phyloP scores from a whole-genome alignment of 1,139 yeast species.

The Magnusiomyces paraingens region DNA sequence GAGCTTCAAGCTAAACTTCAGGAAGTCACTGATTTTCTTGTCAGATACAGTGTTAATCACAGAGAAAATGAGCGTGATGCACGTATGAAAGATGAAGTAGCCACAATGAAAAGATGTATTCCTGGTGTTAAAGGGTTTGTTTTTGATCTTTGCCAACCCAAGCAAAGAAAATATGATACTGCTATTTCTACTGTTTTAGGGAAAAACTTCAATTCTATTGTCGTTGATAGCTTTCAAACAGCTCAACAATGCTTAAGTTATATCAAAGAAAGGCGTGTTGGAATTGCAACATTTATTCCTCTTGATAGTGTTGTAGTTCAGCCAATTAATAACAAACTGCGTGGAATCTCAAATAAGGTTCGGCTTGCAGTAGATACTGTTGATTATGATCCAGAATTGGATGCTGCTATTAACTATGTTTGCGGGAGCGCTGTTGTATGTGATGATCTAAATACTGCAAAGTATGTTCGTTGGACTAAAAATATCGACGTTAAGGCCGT shows the following conservation, averaged over 20 bases:
- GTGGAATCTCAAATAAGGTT: conserved; percentile 51
- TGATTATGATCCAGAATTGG: conserved; percentile 60
- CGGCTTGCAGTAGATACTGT: conserved; percentile 63
- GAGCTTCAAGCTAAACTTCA: conserved; percentile 59
- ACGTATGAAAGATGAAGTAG: conserved; percentile 63
- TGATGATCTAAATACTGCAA: conserved; percentile 62
- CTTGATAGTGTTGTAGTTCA: conserved; percentile 67
- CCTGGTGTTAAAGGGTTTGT: conserved; percentile 82
- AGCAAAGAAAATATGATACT: conserved; percentile 62
- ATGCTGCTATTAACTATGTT: conserved; percentile 73
- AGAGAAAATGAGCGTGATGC: conserved; percentile 69
- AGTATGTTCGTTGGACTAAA: conserved; percentile 62
- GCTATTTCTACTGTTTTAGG: conserved; percentile 83
- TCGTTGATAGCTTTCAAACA: conserved; percentile 68
- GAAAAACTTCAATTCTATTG: conserved; percentile 67
- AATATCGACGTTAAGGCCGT: conserved; percentile 63
- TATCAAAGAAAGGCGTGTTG: conserved; percentile 78
- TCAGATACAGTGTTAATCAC: conserved; percentile 67
- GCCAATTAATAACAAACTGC: conserved; percentile 48
- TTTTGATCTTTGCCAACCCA: conserved; percentile 73
- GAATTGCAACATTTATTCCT: conserved; percentile 84
- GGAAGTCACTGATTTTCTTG: conserved; percentile 53
- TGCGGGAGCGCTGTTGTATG: conserved; percentile 81
- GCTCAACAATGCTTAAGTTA: conserved; percentile 82
- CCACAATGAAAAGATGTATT: conserved; percentile 58